phyloP scores from a whole-genome alignment of 2,329 filamentous ascomycete genomes.

The Cladosporium sp. region DNA sequence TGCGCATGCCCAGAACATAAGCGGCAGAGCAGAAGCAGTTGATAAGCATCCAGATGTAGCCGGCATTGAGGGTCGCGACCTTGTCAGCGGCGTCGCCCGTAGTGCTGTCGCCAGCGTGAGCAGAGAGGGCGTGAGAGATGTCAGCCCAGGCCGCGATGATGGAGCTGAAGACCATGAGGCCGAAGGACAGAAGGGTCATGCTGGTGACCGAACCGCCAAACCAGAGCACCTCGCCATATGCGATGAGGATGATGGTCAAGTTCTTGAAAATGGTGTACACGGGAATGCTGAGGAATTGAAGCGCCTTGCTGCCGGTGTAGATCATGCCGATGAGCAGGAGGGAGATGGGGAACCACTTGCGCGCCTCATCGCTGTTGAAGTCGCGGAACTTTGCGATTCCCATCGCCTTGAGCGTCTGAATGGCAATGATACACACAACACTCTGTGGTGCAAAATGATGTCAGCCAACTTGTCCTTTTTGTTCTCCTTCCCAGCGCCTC shows the following conservation, averaged over 20 bases:
- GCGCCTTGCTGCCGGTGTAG: conserved; percentile 92
- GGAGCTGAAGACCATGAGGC: conserved; percentile 93
- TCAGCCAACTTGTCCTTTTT: background rate
- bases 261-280: conserved; percentile 99
- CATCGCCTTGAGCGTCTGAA: conserved; percentile 73
- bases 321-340: conserved; percentile 98
- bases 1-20: conserved; percentile 90
- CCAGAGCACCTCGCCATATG: conserved; percentile 97
- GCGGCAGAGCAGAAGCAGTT: conserved; percentile 94
- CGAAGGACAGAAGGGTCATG: conserved; percentile 87
- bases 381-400: conserved; percentile 78
- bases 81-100: conserved; percentile 59
- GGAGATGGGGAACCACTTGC: conserved; percentile 96
- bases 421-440: conserved; percentile 80
- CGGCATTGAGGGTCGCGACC: conserved; percentile 85
- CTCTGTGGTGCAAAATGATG: conserved; percentile 54
- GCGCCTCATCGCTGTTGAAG: conserved; percentile 86
- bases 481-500: too few relatives aligned
- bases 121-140: conserved; percentile 73
- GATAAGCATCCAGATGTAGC: conserved; percentile 96
- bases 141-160: conserved; percentile 96
- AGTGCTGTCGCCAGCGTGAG: conserved; percentile 44
- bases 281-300: conserved; percentile 94
- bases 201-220: conserved; percentile 90
- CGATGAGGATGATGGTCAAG: conserved; percentile 96